These are phyloP conservation scores for Verticillium dahliae DNA, from an alignment of 2,329 filamentous ascomycete genomes.

Conservation along the genomic window DNA sequence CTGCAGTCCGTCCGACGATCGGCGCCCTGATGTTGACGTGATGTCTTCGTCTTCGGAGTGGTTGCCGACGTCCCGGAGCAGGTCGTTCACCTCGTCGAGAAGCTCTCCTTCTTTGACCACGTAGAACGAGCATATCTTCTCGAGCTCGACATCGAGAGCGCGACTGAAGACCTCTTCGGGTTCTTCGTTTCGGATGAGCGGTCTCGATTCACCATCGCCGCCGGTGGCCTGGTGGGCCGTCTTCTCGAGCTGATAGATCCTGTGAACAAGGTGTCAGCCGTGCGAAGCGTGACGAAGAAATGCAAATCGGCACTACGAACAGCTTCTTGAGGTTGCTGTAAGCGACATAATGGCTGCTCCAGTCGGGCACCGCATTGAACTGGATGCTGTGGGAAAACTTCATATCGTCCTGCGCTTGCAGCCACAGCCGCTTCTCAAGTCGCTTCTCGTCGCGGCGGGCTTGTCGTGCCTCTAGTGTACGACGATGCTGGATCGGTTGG, in stretches of 20 bases:
- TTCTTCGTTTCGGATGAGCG: conserved; percentile 67
- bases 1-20: conserved; percentile 14
- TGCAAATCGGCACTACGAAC: conserved; percentile 42
- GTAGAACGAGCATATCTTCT: conserved; percentile 92
- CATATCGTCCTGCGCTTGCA: conserved; percentile 79
- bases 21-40: background rate
- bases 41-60: conserved; percentile 39
- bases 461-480: conserved; percentile 23
- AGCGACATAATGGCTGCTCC: conserved; percentile 95
- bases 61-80: conserved; percentile 70
- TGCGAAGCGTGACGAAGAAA: background rate
- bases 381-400: conserved; percentile 99
- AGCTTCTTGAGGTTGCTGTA: conserved; percentile 99
- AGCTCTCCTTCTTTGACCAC: conserved; percentile 84
- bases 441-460: conserved; percentile 35
- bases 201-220: conserved; percentile 75
- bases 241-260: conserved; percentile 94
- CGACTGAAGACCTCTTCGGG: conserved; percentile 77
- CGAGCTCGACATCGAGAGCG: conserved; percentile 80
- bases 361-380: conserved; percentile 99
- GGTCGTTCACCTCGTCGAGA: conserved; percentile 67
- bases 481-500: conserved; percentile 20
- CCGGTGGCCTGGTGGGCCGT: conserved; percentile 57
- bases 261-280: conserved; percentile 26
- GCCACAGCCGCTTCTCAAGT: conserved; percentile 59